These are phyloP conservation scores for Phytophthora nicotianae DNA, from an alignment of 352 stramenopile genomes.

Conservation along the genomic window DNA sequence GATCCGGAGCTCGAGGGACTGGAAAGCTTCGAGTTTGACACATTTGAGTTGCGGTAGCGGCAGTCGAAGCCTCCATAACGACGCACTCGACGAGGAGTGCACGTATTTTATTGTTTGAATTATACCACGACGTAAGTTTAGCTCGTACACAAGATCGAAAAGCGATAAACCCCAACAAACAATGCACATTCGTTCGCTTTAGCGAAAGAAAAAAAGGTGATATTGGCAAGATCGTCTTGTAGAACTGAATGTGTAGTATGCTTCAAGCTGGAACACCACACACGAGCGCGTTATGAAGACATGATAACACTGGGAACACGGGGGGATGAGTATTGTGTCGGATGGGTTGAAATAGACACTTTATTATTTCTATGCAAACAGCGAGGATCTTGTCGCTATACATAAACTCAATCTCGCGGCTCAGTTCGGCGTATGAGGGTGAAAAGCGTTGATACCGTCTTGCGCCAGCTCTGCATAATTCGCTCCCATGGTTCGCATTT, in stretches of 20 bases:
- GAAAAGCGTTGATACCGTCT: background rate
- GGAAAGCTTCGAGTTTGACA: constrained; percentile 19
- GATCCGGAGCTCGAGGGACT: constrained; percentile 2
- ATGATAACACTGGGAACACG: background rate
- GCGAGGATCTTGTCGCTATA: background rate
- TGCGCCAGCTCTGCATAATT: background rate
- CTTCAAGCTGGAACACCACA: background rate
- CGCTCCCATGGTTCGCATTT: no score
- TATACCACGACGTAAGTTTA: constrained; percentile 13
- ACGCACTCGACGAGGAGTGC: constrained; percentile 9
- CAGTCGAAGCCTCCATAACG: background rate
- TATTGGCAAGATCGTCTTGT: background rate
- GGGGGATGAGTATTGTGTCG: background rate
- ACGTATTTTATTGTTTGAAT: constrained; percentile 16
- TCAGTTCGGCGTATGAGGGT: no score
- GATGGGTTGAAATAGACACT: background rate
- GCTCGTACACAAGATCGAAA: constrained; percentile 21
- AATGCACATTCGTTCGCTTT: constrained; percentile 20
- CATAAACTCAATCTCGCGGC: no score
- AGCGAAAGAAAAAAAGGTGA: constrained; percentile 20
- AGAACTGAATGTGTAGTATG: background rate
- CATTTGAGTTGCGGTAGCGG: constrained; percentile 26
- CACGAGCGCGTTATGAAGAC: background rate
- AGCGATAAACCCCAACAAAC: constrained; percentile 19
- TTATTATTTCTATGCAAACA: background rate